These are phyloP conservation scores for Mrakiaceae sp. DNA, from an alignment of 1,284 basidiomycete genomes.

Conservation along the genomic window DNA sequence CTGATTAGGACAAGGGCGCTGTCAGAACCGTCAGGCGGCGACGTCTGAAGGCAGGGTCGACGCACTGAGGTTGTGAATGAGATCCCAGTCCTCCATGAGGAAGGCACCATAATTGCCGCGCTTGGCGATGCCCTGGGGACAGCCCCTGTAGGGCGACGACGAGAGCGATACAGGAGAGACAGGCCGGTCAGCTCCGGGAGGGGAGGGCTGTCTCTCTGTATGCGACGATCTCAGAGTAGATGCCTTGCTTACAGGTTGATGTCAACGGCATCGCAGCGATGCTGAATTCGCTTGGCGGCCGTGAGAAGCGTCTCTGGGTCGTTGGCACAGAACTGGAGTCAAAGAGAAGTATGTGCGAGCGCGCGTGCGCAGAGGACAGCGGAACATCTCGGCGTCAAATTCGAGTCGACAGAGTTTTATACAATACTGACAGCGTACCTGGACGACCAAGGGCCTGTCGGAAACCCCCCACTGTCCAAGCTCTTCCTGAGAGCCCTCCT, in stretches of 20 bases:
- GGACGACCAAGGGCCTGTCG: slow-evolving; percentile 79
- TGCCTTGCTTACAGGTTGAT: slow-evolving; percentile 54
- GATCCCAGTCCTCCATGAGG: slow-evolving; percentile 87
- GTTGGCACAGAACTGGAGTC: slow-evolving; percentile 71
- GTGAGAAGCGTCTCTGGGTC: slow-evolving; percentile 65
- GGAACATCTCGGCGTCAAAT: neutral
- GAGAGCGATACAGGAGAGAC: neutral
- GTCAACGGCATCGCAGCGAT: slow-evolving; percentile 80
- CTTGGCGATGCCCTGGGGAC: slow-evolving; percentile 89
- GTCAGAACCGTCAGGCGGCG: neutral
- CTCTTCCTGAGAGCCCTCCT: slow-evolving; percentile 31
- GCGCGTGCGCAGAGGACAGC: neutral
- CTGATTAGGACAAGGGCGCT: slow-evolving; percentile 36
- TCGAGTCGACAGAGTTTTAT: neutral
- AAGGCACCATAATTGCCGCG: slow-evolving; percentile 81
- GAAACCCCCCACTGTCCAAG: slow-evolving; percentile 33
- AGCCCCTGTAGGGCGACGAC: slow-evolving; percentile 42
- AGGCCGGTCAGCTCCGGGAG: too few relatives aligned
- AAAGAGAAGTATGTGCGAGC: neutral
- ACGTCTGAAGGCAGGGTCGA: slow-evolving; percentile 17
- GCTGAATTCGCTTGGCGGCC: slow-evolving; percentile 61
- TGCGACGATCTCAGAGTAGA: neutral
- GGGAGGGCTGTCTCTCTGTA: neutral
- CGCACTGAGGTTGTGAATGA: slow-evolving; percentile 68
- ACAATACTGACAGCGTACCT: slow-evolving; percentile 33